A percentile compares a stretch with the other conserved stretches of the same genome.
phyloP scores from a whole-genome alignment of 2,329 filamentous ascomycete genomes.

The Arthrinium puccinioides region DNA sequence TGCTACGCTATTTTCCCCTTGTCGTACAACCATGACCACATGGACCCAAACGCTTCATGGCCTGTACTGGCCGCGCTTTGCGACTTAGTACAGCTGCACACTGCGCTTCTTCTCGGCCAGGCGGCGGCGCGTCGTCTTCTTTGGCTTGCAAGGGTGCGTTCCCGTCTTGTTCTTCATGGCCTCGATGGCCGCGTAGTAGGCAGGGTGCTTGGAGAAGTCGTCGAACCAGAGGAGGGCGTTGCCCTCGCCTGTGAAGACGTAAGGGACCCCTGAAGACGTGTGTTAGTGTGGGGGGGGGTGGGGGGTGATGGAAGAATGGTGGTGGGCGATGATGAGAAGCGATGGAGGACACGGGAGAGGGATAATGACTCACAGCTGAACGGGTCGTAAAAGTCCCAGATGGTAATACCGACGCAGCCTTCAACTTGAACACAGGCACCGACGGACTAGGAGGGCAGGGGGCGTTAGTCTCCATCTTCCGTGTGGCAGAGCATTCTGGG shows the following conservation, averaged over 20 bases:
- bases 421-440: constrained; percentile 21
- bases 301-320: constrained; percentile 15
- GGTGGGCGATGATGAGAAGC: neutral
- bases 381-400: constrained; percentile 29
- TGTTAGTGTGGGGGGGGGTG: constrained; percentile 19
- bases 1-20: too few species aligned
- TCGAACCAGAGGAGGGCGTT: constrained; percentile 34
- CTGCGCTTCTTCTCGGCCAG: neutral
- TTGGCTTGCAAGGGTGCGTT: neutral
- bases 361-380: constrained; percentile 20
- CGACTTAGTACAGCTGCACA: neutral
- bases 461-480: neutral
- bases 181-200: constrained; percentile 28
- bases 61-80: neutral
- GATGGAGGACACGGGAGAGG: neutral
- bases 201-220: constrained; percentile 33
- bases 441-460: constrained; percentile 9
- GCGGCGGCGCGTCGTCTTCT: too few species aligned
- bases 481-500: neutral
- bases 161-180: constrained; percentile 25
- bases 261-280: too few species aligned
- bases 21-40: too few species aligned
- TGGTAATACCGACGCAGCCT: constrained; percentile 24
- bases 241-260: constrained; percentile 31
- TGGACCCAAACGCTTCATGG: too few species aligned